Evolutionary conservation across 805 yeast genomes (phyloP), one percentile per base, ranked within the genome.

Genomic region (Sugiyamaella mastotermitis): DNA sequence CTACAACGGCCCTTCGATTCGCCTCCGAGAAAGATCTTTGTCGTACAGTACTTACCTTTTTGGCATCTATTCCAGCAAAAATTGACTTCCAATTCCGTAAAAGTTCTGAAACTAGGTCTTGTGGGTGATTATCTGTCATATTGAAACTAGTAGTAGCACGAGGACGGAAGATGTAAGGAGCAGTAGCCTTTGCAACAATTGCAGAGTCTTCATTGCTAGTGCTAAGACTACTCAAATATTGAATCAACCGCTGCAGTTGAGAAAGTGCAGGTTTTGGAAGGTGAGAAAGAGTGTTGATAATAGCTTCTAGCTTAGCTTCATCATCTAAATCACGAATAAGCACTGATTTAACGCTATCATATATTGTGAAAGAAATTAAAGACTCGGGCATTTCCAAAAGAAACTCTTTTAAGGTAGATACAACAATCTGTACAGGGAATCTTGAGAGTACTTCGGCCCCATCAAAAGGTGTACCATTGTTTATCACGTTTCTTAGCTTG

Each of bases 351-450:
- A 83, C 65, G 33, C 78, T 61, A 45, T 81, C 88, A 51, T 76
- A 79, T 35, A 76, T 66, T 11, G 74, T 72, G 50, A 68, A 66
- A 1, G 87, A 76, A 4, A 83, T 71, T 27, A 83, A 55, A 1
- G 88, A 76, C 46, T 80, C 85, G 0, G 94, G 94, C 32, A 83
- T 65, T 52, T 83, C 92, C 53, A 83, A 65, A 14, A 83, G 61
- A 54, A 77, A 82, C 31, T 82, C 65, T 50, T 80, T 76, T 42
- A 83, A 64, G 2, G 76, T 73, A 40, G 80, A 74, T 1, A 84
- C 74, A 7, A 82, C 69, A 0, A 74, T 68, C 34, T 69, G 64
- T 1, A 43, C 30, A 1, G 85, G 77, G 41, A 61, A 61, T 30
- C 63, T 56, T 4, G 66, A 54, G 33, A 70, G 56, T 1, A 65